These are phyloP conservation scores for Closterium sp. DNA, from an alignment of 139 green algal genomes.

Conservation along the genomic window DNA sequence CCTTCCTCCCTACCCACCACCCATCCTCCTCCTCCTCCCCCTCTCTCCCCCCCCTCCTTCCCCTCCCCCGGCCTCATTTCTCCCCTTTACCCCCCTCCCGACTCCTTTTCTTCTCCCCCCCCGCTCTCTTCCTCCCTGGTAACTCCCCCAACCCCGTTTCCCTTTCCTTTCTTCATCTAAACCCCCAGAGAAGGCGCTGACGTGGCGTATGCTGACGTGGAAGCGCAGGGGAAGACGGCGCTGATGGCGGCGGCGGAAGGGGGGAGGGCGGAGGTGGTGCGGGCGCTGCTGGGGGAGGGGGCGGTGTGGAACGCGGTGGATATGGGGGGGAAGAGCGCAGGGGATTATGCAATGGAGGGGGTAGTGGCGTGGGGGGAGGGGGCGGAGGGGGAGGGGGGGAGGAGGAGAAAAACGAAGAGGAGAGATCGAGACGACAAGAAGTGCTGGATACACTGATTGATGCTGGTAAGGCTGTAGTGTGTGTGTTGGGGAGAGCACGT, in stretches of 20 bases:
- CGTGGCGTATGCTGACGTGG: conserved; percentile 9
- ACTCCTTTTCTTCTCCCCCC: background rate
- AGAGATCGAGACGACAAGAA: conserved; percentile 27
- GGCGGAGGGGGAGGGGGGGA: no score
- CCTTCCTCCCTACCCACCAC: background rate
- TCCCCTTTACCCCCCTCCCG: background rate
- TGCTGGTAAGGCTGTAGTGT: conserved; percentile 37
- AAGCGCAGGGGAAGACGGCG: conserved; percentile 31
- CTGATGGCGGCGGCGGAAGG: conserved; percentile 40
- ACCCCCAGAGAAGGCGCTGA: conserved; percentile 23
- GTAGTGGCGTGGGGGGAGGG: background rate
- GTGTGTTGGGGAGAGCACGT: no score
- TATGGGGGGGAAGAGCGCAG: conserved; percentile 62
- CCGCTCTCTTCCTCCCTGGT: no score
- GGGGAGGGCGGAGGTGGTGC: conserved; percentile 56
- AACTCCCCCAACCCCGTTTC: no score
- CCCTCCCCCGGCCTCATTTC: background rate
- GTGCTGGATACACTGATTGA: conserved; percentile 51
- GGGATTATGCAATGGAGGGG: conserved; percentile 60
- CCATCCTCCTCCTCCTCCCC: background rate
- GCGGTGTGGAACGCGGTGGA: conserved; percentile 67
- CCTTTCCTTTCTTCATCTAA: no score
- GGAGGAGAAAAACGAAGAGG: background rate
- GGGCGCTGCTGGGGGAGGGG: conserved; percentile 64
- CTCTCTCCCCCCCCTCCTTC: background rate